Evolutionary conservation across 176 grass and related monocot species (phyloP).

Genomic region (Rhipidocladum racemiflorum): DNA sequence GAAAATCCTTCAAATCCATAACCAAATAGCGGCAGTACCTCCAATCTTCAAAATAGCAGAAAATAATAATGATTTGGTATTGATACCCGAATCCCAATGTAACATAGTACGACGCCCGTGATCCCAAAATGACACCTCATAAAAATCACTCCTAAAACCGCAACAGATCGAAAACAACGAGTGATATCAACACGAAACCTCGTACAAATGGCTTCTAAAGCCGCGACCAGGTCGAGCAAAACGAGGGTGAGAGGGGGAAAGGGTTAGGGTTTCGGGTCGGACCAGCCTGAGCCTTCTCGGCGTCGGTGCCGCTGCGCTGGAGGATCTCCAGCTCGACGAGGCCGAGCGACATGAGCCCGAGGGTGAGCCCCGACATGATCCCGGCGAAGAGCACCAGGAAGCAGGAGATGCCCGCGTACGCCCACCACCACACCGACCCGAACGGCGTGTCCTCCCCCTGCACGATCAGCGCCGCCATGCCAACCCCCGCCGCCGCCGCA

Average conservation of each 20-base stretch:
- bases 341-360: slow-evolving; percentile 97
- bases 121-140: background rate
- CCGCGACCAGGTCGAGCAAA: slow-evolving; percentile 16
- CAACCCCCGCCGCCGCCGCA: slow-evolving; percentile 30
- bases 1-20: background rate
- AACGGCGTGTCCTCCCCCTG: slow-evolving; percentile 73
- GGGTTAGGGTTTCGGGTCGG: slow-evolving; percentile 25
- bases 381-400: slow-evolving; percentile 94
- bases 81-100: slow-evolving; percentile 1
- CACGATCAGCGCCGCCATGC: slow-evolving; percentile 27
- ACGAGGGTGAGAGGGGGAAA: background rate
- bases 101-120: background rate
- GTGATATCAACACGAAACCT: background rate
- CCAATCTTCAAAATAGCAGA: slow-evolving; percentile 5
- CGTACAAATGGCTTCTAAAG: background rate
- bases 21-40: background rate
- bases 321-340: slow-evolving; percentile 99
- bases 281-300: slow-evolving; percentile 96
- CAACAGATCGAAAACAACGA: background rate
- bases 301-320: slow-evolving; percentile 80
- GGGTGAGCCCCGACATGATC: slow-evolving; percentile 98
- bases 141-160: background rate
- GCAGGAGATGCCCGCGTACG: slow-evolving; percentile 76
- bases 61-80: background rate
- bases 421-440: slow-evolving; percentile 66